Percentiles rank a stretch among this genome's conserved stretches.
Evolutionary conservation across 768 basidiomycete species (phyloP).

Genomic region (Boletus reticulatus): DNA sequence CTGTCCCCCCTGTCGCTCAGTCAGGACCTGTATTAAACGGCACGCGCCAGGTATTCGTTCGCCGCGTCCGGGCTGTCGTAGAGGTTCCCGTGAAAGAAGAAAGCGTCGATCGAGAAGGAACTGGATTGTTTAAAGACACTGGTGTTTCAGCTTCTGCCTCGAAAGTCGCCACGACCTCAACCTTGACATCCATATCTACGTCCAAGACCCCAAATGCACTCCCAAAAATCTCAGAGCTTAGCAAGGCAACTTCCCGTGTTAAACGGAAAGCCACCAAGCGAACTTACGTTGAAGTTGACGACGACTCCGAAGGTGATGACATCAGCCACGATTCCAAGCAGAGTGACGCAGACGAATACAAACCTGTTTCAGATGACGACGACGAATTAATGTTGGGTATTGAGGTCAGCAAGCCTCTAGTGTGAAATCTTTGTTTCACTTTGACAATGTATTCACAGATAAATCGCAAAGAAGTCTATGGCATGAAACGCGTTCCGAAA

Average conservation of each 20-base stretch:
- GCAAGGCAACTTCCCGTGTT: slow-evolving; percentile 9
- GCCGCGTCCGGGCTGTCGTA: slow-evolving; percentile 60
- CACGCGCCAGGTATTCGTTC: slow-evolving; percentile 41
- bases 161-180: slow-evolving; percentile 11
- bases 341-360: slow-evolving; percentile 11
- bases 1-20: background rate
- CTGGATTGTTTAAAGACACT: background rate
- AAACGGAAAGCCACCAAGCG: slow-evolving; percentile 27
- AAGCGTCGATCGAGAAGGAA: slow-evolving; percentile 43
- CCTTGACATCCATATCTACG: slow-evolving; percentile 5
- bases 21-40: slow-evolving; percentile 8
- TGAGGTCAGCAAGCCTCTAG: slow-evolving; percentile 40
- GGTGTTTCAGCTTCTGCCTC: slow-evolving; percentile 13
- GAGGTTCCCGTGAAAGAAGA: slow-evolving; percentile 66
- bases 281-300: slow-evolving; percentile 32
- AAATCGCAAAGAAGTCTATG: slow-evolving; percentile 38
- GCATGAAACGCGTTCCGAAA: slow-evolving; percentile 27
- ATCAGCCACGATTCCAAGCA: slow-evolving; percentile 6
- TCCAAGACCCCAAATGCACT: slow-evolving; percentile 13
- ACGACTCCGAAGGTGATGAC: slow-evolving; percentile 25
- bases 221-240: background rate
- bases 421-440: background rate
- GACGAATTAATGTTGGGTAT: slow-evolving; percentile 62
- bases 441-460: slow-evolving; percentile 29
- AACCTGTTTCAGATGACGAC: slow-evolving; percentile 41